These are phyloP conservation scores for Thelonectria discophora DNA, from an alignment of 2,329 filamentous ascomycete species.

Conservation along the genomic window DNA sequence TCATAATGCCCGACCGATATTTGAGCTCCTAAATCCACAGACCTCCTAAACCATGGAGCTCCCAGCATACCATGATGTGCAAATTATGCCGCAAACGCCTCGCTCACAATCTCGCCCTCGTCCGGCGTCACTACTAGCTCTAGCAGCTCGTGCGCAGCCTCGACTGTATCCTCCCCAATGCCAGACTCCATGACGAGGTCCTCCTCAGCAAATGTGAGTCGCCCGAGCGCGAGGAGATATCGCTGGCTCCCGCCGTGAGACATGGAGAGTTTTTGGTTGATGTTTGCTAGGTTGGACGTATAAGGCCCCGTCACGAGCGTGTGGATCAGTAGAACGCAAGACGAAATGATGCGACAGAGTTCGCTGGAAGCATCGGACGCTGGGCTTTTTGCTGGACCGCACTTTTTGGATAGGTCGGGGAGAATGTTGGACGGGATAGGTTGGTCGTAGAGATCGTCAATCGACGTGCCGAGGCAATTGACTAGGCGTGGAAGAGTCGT, in stretches of 20 bases:
- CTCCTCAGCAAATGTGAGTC: constrained; percentile 85
- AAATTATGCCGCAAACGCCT: constrained; percentile 51
- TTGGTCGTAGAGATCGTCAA: constrained; percentile 77
- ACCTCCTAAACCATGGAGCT: too few relatives aligned
- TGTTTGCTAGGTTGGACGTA: constrained; percentile 61
- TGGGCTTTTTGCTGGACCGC: constrained; percentile 2
- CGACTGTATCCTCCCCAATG: constrained; percentile 79
- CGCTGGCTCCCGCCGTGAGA: constrained; percentile 80
- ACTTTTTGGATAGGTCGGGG: constrained; percentile 30
- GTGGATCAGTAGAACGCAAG: constrained; percentile 60
- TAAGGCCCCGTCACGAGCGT: constrained; percentile 59
- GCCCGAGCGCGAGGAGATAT: constrained; percentile 80
- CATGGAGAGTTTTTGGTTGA: constrained; percentile 75
- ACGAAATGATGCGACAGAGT: constrained; percentile 58
- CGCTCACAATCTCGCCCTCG: constrained; percentile 58
- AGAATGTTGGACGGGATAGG: constrained; percentile 54
- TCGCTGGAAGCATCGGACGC: constrained; percentile 35
- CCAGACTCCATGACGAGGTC: constrained; percentile 79
- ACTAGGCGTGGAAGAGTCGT: constrained; percentile 79
- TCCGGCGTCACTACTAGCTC: constrained; percentile 85
- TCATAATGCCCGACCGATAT: constrained; percentile 4
- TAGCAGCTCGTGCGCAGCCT: constrained; percentile 82
- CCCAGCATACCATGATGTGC: not conserved
- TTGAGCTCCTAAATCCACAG: constrained; percentile 10
- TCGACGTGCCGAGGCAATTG: constrained; percentile 68